A percentile compares a stretch with the other conserved stretches of the same genome.
These are phyloP conservation scores for Gracilaria caudata DNA, from an alignment of 23 red algal genomes.

Conservation along the genomic window DNA sequence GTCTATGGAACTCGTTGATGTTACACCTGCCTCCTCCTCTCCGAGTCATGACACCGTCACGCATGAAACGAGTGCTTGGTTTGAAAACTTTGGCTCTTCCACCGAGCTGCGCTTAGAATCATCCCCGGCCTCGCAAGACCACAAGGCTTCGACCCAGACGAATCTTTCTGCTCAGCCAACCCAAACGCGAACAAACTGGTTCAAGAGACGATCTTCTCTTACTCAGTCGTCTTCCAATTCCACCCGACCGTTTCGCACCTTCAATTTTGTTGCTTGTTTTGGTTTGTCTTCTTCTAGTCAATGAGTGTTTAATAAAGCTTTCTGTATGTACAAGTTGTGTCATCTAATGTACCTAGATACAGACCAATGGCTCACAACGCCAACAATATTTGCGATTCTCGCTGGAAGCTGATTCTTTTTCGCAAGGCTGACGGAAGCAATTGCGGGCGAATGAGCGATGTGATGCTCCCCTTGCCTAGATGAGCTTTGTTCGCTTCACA, in stretches of 20 bases:
- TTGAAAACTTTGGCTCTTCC: slow-evolving; percentile 61
- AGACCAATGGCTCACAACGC: neutral
- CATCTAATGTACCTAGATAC: neutral
- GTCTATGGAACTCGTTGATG: neutral
- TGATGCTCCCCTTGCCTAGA: neutral
- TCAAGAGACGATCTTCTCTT: neutral
- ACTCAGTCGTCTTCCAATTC: neutral
- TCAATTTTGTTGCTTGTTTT: slow-evolving; percentile 6
- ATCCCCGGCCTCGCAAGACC: neutral
- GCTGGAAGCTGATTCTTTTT: too few relatives aligned
- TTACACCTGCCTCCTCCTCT: neutral
- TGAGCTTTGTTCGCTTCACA: neutral
- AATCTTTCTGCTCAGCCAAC: neutral
- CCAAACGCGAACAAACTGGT: slow-evolving; percentile 2
- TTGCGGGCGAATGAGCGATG: too few relatives aligned
- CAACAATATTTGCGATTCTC: neutral
- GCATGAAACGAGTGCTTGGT: slow-evolving; percentile 23
- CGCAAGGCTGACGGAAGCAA: too few relatives aligned
- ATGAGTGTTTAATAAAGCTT: neutral
- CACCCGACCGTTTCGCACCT: neutral
- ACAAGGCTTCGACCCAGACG: neutral
- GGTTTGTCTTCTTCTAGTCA: neutral
- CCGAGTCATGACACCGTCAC: neutral
- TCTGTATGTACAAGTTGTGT: neutral
- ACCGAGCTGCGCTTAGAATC: slow-evolving; percentile 10